Evolutionary conservation across 2,329 filamentous ascomycete genomes (phyloP), one percentile per base, ranked within the genome.

Genomic region (Coniochaeta sp.): DNA sequence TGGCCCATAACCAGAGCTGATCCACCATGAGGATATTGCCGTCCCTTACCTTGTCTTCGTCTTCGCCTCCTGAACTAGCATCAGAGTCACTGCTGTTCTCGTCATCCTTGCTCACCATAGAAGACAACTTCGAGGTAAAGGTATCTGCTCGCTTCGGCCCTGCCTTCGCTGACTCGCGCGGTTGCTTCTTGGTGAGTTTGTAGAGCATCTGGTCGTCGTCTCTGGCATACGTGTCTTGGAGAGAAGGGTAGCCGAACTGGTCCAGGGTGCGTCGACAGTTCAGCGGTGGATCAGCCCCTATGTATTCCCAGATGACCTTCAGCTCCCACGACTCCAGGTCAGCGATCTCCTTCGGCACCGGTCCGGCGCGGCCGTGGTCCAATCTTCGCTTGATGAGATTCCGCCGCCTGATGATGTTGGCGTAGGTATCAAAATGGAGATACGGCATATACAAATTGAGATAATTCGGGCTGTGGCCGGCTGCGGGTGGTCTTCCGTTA

Each of bases 131-230:
- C 8, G 54, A 56, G 31, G 19, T 12, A 17, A 36, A 36, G 6
- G 54, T 56, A 16, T 38, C 38, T 2, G 34, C 34, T 36, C 58
- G 47, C 43, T 33, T 26, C 34, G 58, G n/a, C 50, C 12, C 26
- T 12, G 34, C 22, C 43, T 54, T 40, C 17, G 31, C 17, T 9
- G 22, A 11, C 44, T 55, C 19, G 9, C 28, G n/a, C 66, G 1
- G 65, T 60, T 2, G 78, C 60, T 81, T 74, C 64, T 84, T 85
- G 1, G 83, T 86, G 1, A 87, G 72, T 64, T 88, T 88, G 69
- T 87, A 88, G 7, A 88, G 71, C 81, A 88, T 87, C 68, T 88
- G 85, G 47, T 88, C 85, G 50, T 86, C 83, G 47, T 88, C 86
- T 19, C 85, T 74, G 0, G 83, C 81, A 47, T 82, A 72, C 0